Base-by-base conservation (phyloP, 768 basidiomycete species). In the Galerina sulciceps region DNA sequence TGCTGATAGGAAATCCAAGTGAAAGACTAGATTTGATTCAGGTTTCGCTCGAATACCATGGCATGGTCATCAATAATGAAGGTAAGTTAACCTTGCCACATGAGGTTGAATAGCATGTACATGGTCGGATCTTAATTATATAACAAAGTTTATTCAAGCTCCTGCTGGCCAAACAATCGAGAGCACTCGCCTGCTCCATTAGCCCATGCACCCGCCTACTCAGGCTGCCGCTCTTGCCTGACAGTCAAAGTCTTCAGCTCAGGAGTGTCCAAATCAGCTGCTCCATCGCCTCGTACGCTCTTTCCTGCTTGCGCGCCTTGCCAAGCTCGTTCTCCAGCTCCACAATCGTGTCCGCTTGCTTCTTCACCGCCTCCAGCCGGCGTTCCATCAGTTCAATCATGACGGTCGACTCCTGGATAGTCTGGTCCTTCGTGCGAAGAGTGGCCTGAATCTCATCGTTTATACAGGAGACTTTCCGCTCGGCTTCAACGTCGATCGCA, bases 351-450 rank as follows among this genome's bases (percentile, higher is more conserved):
- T 98, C 96, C 4, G 89, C 88, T 74, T 96, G 93, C 71, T 90
- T 93, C 82, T 94, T 96, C 60, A 88, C 89, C 1, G 87, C 84
- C 69, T 99, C 96, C 81, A 95, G 88, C 34, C 94, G 85, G 45
- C 95, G 87, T 70, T 97, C 95, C 86, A 99, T 91, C 13, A 96
- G 81, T 71, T 98, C 94, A 56, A 98, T 94, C 80, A 96, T 98
- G 55, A 98, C 95, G 2, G 79, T 78, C 4, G 88, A 80, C 68
- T 99, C 97, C 71, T 98, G 94, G 36, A 94, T 87, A 20, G 75
- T 82, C 79, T 97, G 94, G 61, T 99, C 97, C 75, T 93, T 88
- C n/a, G 85, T 75, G 70, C 91, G 91, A 68, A 98, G 81, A 49
- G 83, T 91, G 34, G 89, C 89, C 67, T 94, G 91, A 64, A 97